Base-by-base conservation (phyloP, 768 basidiomycete genomes). In the Boletellus sp. region DNA sequence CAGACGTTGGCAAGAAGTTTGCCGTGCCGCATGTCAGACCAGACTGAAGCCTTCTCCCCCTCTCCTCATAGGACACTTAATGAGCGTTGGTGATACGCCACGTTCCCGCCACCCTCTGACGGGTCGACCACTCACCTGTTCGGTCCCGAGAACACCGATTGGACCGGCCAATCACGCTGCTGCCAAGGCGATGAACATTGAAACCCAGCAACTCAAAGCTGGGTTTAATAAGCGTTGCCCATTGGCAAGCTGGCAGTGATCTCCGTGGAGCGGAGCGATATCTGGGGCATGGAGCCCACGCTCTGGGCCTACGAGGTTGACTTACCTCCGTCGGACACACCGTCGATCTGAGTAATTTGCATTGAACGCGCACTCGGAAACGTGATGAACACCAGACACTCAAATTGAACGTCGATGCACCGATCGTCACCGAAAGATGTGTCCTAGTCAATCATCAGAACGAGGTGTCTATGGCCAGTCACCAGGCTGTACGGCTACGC, bases 191-290 rank as follows among this genome's bases (percentile, higher is more conserved):
- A 24, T 32, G n/a, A 42, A 19, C 16, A 37, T 47, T 46, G 37
- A 42, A 49, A 48, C 48, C 34, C 48, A 48, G 48, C 41, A 48
- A 44, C 42, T 33, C 46, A 50, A 48, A 47, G 38, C 24, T 12
- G 34, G 15, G 34, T 46, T 53, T 41, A 46, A 46, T 43, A 28
- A 35, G 36, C 38, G 40, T 42, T 15, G 16, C 15, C 37, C 38
- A 20, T 7, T 26, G 19, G 34, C 34, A 39, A 47, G 37, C 15
- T 33, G 45, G 50, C 42, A 40, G 33, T 39, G 33, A 59, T 45
- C 45, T 38, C 22, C 45, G 40, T 48, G 16, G 51, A 50, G 51
- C 48, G 50, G 55, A 59, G 26, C n/a, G 5, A 12, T 54, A 62
- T 54, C 56, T 47, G 51, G 39, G n/a, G 20, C 15, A 31, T 11